Evolutionary conservation across 768 basidiomycete species (phyloP).

Genomic region (Gloeopeniophorella convolvens): DNA sequence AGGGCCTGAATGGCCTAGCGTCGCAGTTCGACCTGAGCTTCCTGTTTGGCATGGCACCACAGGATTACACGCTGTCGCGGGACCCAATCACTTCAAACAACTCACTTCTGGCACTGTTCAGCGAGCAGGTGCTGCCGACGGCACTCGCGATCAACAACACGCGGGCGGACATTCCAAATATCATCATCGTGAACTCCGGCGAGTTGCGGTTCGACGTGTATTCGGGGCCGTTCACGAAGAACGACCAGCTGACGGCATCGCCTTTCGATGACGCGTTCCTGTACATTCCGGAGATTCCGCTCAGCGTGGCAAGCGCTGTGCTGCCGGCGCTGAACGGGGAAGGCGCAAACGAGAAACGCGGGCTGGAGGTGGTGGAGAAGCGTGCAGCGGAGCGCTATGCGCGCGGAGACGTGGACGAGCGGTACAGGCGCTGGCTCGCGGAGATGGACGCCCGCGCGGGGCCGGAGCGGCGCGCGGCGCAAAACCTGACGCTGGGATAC

Average conservation of each 20-base stretch:
- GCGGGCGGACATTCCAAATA: slow-evolving; percentile 49
- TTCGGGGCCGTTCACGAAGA: slow-evolving; percentile 65
- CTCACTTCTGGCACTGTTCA: slow-evolving; percentile 55
- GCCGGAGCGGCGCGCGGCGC: slow-evolving; percentile 35
- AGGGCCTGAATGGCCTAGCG: slow-evolving; percentile 47
- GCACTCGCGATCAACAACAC: slow-evolving; percentile 59
- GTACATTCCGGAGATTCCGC: slow-evolving; percentile 50
- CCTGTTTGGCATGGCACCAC: slow-evolving; percentile 66
- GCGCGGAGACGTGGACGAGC: slow-evolving; percentile 43
- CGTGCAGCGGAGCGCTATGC: slow-evolving; percentile 37
- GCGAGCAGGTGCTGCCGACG: slow-evolving; percentile 34
- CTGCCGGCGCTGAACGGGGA: slow-evolving; percentile 46
- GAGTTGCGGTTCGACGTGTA: slow-evolving; percentile 62
- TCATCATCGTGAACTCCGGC: slow-evolving; percentile 61
- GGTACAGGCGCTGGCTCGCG: slow-evolving; percentile 51
- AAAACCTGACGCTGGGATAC: slow-evolving; percentile 62
- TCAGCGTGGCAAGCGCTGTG: slow-evolving; percentile 45
- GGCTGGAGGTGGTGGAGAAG: slow-evolving; percentile 26
- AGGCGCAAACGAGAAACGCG: slow-evolving; percentile 33
- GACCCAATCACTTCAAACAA: slow-evolving; percentile 55
- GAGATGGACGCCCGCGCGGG: slow-evolving; percentile 43
- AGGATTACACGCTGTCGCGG: slow-evolving; percentile 64
- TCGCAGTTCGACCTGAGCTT: slow-evolving; percentile 54
- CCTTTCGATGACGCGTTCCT: slow-evolving; percentile 63
- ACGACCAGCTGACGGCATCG: slow-evolving; percentile 71